phyloP scores from a whole-genome alignment of 768 basidiomycete species.

The Zangia roseola region DNA sequence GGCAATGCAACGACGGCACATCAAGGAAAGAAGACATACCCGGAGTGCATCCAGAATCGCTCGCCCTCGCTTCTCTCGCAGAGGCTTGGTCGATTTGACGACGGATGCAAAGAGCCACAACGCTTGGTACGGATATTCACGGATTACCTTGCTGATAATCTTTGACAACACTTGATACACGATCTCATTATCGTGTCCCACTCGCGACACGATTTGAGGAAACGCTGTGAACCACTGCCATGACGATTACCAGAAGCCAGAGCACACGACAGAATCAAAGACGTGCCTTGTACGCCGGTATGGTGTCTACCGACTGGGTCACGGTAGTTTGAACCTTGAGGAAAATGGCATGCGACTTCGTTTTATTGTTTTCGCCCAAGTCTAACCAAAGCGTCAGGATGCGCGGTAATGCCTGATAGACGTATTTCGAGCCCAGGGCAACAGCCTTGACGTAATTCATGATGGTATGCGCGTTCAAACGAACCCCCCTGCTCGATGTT shows the following conservation, averaged over 20 bases:
- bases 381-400: conserved; percentile 95
- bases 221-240: conserved; percentile 92
- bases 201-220: conserved; percentile 93
- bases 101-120: conserved; percentile 92
- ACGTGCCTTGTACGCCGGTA: conserved; percentile 79
- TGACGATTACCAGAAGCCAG: conserved; percentile 6
- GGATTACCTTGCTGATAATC: conserved; percentile 74
- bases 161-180: conserved; percentile 59
- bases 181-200: conserved; percentile 66
- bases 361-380: conserved; percentile 56
- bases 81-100: conserved; percentile 73
- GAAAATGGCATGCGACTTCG: conserved; percentile 39
- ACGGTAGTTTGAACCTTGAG: conserved; percentile 58
- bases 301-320: conserved; percentile 49
- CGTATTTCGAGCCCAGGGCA: conserved; percentile 84
- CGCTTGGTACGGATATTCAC: conserved; percentile 84
- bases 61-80: conserved; percentile 59
- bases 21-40: conserved; percentile 36
- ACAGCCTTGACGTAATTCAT: conserved; percentile 70
- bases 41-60: conserved; percentile 56
- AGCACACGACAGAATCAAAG: neutral
- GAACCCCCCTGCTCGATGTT: conserved; percentile 45
- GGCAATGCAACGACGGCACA: neutral
- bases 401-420: conserved; percentile 93
- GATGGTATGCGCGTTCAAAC: conserved; percentile 66